Percentiles rank a stretch among this genome's conserved stretches.
Evolutionary conservation across 352 stramenopile species (phyloP).

Genomic region (Poterioochromonas sp.): DNA sequence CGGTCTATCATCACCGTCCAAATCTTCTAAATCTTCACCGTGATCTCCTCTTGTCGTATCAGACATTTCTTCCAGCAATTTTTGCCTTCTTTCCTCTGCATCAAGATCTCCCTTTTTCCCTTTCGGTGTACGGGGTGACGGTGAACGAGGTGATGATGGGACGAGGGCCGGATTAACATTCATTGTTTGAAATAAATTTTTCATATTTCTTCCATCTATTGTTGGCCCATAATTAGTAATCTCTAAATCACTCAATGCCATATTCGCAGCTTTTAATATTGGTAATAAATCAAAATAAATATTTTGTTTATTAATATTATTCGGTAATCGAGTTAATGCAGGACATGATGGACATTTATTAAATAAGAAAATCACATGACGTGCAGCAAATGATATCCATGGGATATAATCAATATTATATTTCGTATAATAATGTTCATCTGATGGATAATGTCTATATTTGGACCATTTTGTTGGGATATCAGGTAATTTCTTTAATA

Average conservation of each 20-base stretch:
- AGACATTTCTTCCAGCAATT: no score
- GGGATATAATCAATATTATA: not conserved
- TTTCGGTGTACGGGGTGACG: no score
- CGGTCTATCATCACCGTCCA: no score
- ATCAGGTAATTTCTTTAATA: slow-evolving; percentile 5
- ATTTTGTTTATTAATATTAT: not conserved
- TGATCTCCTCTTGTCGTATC: no score
- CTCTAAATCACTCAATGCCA: slow-evolving; percentile 17
- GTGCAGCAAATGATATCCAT: not conserved
- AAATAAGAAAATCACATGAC: not conserved
- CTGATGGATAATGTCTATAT: no score
- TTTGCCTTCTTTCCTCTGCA: no score
- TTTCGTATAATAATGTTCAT: not conserved
- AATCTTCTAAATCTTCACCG: no score
- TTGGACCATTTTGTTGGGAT: not conserved
- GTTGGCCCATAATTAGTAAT: not conserved
- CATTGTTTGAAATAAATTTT: not conserved
- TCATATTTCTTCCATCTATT: not conserved
- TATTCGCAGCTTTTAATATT: slow-evolving; percentile 15
- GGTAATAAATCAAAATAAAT: slow-evolving; percentile 9
- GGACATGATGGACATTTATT: slow-evolving; percentile 20
- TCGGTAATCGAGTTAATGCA: not conserved
- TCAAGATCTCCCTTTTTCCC: no score
- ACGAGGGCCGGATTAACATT: no score
- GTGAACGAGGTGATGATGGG: no score